Conservation (phyloP, 2,329 filamentous ascomycete genomes). For the Scortechinia acanthostroma region DNA sequence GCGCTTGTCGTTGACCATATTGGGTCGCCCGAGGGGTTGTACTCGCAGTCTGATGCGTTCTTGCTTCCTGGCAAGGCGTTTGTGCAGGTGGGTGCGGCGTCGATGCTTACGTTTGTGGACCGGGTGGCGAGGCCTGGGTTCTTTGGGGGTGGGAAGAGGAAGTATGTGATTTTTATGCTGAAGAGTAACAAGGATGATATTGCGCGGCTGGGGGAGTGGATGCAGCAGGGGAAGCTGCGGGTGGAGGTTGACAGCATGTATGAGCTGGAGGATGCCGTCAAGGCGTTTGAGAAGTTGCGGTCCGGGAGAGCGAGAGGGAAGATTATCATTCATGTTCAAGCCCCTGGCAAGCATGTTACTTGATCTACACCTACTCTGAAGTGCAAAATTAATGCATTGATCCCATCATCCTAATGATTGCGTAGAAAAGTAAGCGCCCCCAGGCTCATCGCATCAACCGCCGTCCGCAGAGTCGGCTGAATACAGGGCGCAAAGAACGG, state of each 20-base stretch:
- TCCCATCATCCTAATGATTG: background rate
- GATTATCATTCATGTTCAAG: constrained; percentile 12
- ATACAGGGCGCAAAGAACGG: constrained; percentile 11
- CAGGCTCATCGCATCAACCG: constrained; percentile 10
- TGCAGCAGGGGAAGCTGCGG: constrained; percentile 13
- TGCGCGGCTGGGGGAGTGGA: constrained; percentile 10
- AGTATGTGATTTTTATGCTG: constrained; percentile 6
- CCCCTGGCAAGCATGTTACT: too few species aligned
- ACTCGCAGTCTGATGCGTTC: constrained; percentile 9
- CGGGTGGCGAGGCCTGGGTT: constrained; percentile 7
- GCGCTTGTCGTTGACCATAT: constrained; percentile 17
- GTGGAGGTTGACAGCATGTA: constrained; percentile 11
- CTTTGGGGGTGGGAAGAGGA: constrained; percentile 8
- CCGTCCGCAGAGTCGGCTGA: constrained; percentile 11
- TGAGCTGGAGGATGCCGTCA: constrained; percentile 10
- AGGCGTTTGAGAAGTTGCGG: constrained; percentile 12
- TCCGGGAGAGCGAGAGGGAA: constrained; percentile 12
- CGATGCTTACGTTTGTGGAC: constrained; percentile 1
- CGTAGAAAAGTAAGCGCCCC: constrained; percentile 10
- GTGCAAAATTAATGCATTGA: background rate
- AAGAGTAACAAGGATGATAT: constrained; percentile 6
- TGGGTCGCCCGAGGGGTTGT: constrained; percentile 10
- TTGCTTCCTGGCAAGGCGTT: constrained; percentile 10
- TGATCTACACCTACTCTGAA: too few species aligned
- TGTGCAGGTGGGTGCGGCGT: constrained; percentile 9